phyloP scores from a whole-genome alignment of 768 basidiomycete species.

The Agaricus subrufescens region DNA sequence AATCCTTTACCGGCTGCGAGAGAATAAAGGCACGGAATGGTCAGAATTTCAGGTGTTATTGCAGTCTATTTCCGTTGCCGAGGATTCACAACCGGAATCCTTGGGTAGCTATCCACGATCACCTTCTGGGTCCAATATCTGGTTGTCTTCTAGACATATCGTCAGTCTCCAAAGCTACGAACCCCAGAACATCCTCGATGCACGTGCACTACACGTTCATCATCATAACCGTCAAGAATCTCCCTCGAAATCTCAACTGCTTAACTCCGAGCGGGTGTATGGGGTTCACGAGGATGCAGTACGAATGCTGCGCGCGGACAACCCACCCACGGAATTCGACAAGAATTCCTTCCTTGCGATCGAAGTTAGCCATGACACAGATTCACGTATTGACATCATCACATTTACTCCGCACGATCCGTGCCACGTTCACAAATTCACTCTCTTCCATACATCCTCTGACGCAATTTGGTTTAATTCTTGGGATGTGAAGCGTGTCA shows the following conservation, averaged over 20 bases:
- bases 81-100: constrained; percentile 13
- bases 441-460: constrained; percentile 24
- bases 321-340: not conserved
- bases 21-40: constrained; percentile 23
- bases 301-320: constrained; percentile 24
- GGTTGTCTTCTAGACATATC: constrained; percentile 23
- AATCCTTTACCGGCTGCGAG: constrained; percentile 25
- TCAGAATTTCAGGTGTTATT: constrained; percentile 24
- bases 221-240: not conserved
- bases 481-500: constrained; percentile 26
- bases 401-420: constrained; percentile 15
- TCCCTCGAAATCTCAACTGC: constrained; percentile 1
- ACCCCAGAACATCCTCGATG: constrained; percentile 24
- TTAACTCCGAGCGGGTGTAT: constrained; percentile 13
- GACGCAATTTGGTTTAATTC: constrained; percentile 33
- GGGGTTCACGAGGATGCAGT: constrained; percentile 27
- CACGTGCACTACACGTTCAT: constrained; percentile 24
- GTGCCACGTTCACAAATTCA: constrained; percentile 13
- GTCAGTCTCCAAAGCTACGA: constrained; percentile 25
- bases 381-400: constrained; percentile 31
- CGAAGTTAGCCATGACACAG: constrained; percentile 38
- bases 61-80: constrained; percentile 21
- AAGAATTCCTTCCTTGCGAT: constrained; percentile 20
- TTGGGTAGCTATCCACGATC: constrained; percentile 27
- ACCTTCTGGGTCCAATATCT: constrained; percentile 26